A percentile compares a stretch with the other conserved stretches of the same genome.
phyloP scores from a whole-genome alignment of 2,329 filamentous ascomycete genomes.

The Hortaea werneckii region DNA sequence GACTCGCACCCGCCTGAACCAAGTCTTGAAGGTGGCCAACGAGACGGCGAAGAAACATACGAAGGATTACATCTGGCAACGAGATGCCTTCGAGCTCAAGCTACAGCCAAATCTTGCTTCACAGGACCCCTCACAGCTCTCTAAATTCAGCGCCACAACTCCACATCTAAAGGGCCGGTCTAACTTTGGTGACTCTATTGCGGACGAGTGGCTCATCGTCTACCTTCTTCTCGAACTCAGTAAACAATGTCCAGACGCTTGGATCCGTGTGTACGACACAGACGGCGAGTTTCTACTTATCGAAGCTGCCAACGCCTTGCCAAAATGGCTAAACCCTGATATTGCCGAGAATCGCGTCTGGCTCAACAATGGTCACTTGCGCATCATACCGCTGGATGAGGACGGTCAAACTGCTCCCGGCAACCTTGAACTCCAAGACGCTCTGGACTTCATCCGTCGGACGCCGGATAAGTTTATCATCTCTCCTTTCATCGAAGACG shows the following conservation, averaged over 20 bases:
- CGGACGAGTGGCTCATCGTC: constrained; percentile 96
- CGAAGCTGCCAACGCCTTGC: constrained; percentile 80
- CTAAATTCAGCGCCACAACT: background rate
- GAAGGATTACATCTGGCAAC: constrained; percentile 92
- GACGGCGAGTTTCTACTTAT: constrained; percentile 94
- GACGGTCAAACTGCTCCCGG: constrained; percentile 22
- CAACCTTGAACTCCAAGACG: constrained; percentile 54
- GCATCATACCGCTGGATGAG: constrained; percentile 53
- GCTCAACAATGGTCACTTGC: constrained; percentile 68
- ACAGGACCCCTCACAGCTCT: constrained; percentile 25
- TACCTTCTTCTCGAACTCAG: constrained; percentile 78
- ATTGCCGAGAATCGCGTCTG: constrained; percentile 81
- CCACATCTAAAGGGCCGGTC: constrained; percentile 57
- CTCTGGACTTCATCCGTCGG: constrained; percentile 49
- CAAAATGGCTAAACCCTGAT: constrained; percentile 85
- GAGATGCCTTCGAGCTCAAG: constrained; percentile 66
- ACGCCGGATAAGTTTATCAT: constrained; percentile 53
- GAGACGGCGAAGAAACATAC: constrained; percentile 55
- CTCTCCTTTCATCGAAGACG: constrained; percentile 66
- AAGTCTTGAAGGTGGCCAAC: constrained; percentile 58
- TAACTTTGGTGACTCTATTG: constrained; percentile 86
- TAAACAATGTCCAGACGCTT: constrained; percentile 59
- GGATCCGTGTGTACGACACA: constrained; percentile 73
- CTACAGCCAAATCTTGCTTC: constrained; percentile 38
- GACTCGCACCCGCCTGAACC: constrained; percentile 56